Conservation (phyloP, 1,284 basidiomycete species). For the Pisolithus thermaeus region DNA sequence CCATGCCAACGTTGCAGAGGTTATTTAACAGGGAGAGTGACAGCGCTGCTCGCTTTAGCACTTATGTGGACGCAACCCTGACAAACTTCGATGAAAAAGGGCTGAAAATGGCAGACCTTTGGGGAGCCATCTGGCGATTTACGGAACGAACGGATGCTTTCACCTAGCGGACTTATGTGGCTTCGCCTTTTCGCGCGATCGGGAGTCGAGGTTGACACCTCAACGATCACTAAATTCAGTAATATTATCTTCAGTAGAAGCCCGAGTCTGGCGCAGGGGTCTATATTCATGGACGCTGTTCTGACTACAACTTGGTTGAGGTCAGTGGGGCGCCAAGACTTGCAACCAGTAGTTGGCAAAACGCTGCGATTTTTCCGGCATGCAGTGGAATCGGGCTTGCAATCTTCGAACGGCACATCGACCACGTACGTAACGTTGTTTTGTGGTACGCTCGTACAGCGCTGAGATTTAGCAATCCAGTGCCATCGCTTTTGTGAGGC, state of each 20-base stretch:
- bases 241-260: slow-evolving; percentile 35
- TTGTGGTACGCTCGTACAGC: neutral
- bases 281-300: slow-evolving; percentile 43
- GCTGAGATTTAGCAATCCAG: slow-evolving; percentile 2
- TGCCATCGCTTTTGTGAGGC: slow-evolving; percentile 47
- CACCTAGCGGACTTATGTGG: slow-evolving; percentile 52
- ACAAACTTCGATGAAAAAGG: slow-evolving; percentile 25
- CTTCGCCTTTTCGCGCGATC: slow-evolving; percentile 61
- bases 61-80: slow-evolving; percentile 28
- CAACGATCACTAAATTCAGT: slow-evolving; percentile 44
- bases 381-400: slow-evolving; percentile 34
- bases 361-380: slow-evolving; percentile 41
- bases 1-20: slow-evolving; percentile 49
- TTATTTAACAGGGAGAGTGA: slow-evolving; percentile 54
- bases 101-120: slow-evolving; percentile 43
- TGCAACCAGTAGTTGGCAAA: slow-evolving; percentile 45
- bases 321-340: slow-evolving; percentile 49
- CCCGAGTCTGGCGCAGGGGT: slow-evolving; percentile 39
- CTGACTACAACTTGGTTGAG: slow-evolving; percentile 50
- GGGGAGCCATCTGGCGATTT: slow-evolving; percentile 44
- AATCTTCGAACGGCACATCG: slow-evolving; percentile 20
- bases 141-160: slow-evolving; percentile 43
- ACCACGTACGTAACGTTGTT: slow-evolving; percentile 28
- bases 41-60: slow-evolving; percentile 32
- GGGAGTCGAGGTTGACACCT: slow-evolving; percentile 58